Evolutionary conservation across 768 basidiomycete genomes (phyloP).

Genomic region (Leccinum subgranulosum): DNA sequence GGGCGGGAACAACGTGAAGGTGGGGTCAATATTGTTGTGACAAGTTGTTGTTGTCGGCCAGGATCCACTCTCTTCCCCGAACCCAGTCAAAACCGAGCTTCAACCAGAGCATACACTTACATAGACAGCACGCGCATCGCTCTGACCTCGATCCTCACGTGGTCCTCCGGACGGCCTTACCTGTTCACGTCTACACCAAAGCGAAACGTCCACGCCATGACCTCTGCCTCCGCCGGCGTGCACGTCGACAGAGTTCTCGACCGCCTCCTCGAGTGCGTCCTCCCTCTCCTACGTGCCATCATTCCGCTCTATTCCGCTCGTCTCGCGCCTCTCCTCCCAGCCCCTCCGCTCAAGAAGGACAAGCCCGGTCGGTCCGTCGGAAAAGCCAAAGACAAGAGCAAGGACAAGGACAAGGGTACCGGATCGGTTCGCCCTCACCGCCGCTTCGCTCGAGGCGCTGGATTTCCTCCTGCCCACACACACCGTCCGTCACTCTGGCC

Average conservation of each 20-base stretch:
- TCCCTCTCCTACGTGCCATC: conserved; percentile 20
- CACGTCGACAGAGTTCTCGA: conserved; percentile 15
- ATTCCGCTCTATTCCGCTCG: conserved; percentile 18
- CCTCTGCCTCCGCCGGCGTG: background rate
- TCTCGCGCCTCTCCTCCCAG: conserved; percentile 10
- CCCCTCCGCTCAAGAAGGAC: conserved; percentile 4
- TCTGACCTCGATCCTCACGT: conserved; percentile 21
- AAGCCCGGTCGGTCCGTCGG: background rate
- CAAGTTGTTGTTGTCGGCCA: too few relatives aligned
- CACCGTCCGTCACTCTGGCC: background rate
- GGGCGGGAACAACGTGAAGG: too few relatives aligned
- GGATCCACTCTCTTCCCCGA: conserved; percentile 12
- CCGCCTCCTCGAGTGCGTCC: conserved; percentile 16
- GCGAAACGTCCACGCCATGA: conserved; percentile 7
- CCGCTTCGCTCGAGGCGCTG: conserved; percentile 16
- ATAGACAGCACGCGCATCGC: conserved; percentile 18
- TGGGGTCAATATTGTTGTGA: too few relatives aligned
- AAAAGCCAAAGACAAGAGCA: background rate
- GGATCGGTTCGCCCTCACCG: conserved; percentile 19
- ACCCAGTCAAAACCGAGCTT: background rate
- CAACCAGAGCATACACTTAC: conserved; percentile 11
- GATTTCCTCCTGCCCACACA: conserved; percentile 8
- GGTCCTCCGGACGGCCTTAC: conserved; percentile 23
- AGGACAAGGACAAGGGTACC: conserved; percentile 2
- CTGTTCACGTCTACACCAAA: conserved; percentile 4